Evolutionary conservation across 306 rosid species (phyloP).

Genomic region (Cyamopsis tetragonoloba): DNA sequence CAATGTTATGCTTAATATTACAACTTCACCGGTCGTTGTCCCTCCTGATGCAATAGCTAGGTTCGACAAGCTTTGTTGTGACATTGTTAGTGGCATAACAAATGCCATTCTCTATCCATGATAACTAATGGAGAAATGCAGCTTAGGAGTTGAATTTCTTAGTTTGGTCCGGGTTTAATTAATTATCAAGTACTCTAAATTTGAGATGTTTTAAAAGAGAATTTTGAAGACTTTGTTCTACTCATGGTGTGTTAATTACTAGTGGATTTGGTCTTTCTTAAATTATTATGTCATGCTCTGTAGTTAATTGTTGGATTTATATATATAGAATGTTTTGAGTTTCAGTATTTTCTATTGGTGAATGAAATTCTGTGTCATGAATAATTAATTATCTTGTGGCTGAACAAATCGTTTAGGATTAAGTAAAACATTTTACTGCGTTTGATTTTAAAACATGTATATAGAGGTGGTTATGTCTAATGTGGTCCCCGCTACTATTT

Average conservation of each 20-base stretch:
- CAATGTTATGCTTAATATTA: not conserved
- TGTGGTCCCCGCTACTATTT: too few species aligned
- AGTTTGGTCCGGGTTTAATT: too few species aligned
- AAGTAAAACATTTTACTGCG: not conserved
- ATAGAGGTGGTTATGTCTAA: not conserved
- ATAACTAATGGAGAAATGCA: not conserved
- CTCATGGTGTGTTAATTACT: not conserved
- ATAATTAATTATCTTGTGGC: not conserved
- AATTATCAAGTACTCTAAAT: not conserved
- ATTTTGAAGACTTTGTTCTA: not conserved
- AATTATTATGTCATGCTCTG: not conserved
- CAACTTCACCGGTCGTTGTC: not conserved
- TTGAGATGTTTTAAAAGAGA: too few species aligned
- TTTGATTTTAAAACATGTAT: not conserved
- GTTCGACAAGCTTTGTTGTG: not conserved
- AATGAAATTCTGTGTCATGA: not conserved
- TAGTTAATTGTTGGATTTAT: not conserved
- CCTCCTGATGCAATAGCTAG: constrained; percentile 1
- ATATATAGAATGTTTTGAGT: not conserved
- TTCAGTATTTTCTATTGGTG: not conserved
- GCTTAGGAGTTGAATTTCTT: not conserved
- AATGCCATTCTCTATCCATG: not conserved
- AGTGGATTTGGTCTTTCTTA: not conserved
- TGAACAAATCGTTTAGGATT: not conserved
- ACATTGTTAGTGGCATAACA: not conserved